Evolutionary conservation across 2,329 filamentous ascomycete genomes (phyloP), one percentile per base, ranked within the genome.

Genomic region (Delphinella strobiligena): DNA sequence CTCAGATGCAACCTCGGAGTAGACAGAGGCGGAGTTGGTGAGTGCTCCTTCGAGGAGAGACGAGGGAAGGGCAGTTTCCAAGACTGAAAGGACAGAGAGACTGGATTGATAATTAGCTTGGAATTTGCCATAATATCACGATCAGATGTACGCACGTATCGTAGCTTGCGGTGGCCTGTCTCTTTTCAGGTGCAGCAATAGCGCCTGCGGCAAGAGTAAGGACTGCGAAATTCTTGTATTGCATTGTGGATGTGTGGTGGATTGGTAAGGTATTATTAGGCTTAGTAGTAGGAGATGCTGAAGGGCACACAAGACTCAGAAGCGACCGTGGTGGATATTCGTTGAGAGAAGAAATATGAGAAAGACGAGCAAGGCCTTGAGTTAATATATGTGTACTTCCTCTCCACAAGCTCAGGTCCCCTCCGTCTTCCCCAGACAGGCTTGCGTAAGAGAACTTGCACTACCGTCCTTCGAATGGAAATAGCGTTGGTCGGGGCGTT

Each of bases 31-130:
- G 14, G 56, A 51, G 51, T 64, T 63, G 45, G 62, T 64, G 37
- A 63, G 45, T 27, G 61, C 64, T 42, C 61, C 53, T 12, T 52
- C 50, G 42, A 62, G 46, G 36, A 61, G 50, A 4, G 63, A 61
- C 19, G 56, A 45, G 14, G 66, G 66, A 36, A 69, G 56, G 32
- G 62, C 66, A 15, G 63, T 66, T 46, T 59, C 52, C 39, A 69
- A 61, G 40, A 64, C 61, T 37, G 54, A 47, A 49, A 63, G 49
- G 49, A 66, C 56, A 34, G 62, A 66, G 35, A 52, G 41, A 19
- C 58, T 60, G 41, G 52, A 16, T 12, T 29, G 19, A 31, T 5
- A 10, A 11, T 27, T 19, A 19, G 31, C 32, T 18, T 4, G n/a
- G n/a, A 12, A 30, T 30, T 11, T 15, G 3, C 5, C 4, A n/a